Evolutionary conservation across 2,329 filamentous ascomycete genomes (phyloP), one percentile per base, ranked within the genome.

Genomic region (Aspergillus eucalypticola): DNA sequence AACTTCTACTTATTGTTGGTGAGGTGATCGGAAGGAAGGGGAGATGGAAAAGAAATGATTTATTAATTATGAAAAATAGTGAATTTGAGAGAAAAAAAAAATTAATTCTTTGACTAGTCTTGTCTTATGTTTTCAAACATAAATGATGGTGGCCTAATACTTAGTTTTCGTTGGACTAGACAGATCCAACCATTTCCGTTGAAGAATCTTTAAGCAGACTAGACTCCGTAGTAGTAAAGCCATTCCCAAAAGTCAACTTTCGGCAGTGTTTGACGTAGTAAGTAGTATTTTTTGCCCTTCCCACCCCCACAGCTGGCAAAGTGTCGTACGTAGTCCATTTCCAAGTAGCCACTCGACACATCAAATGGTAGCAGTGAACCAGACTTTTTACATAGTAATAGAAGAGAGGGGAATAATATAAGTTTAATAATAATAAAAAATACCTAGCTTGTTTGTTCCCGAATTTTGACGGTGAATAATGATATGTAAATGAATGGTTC

Each of bases 241-340:
- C 29, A 50, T 50, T 23, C 46, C 17, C 27, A 29, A 29, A 32
- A 21, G 46, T 32, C n/a, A 10, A 50, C 46, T 29, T 29, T 19
- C 27, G 46, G 46, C 46, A 50, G 46, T 50, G 15, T 50, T 50
- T 50, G 46, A 50, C 46, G 46, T 50, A 50, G 46, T 49, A 19
- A 17, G 41, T 44, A 44, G 41, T 44, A 19, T 23, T 23, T 15
- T 27, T 11, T 29, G 3, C 44, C 13, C 41, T 35, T 35, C 41
- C 41, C 41, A 44, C 19, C 41, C 29, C 32, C 32, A 35, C 32
- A 13, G 11, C 11, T 35, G 32, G 32, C 32, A 35, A 35, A 44
- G 19, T 21, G 41, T 44, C 41, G 41, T 44, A 44, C 41, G 41
- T 44, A 44, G 8, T 44, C 41, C 41, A 17, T 23, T 19, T 23